Evolutionary conservation across 495 filamentous ascomycete genomes (phyloP), one percentile per base, ranked within the genome.

Genomic region (Aspergillus ostianus): DNA sequence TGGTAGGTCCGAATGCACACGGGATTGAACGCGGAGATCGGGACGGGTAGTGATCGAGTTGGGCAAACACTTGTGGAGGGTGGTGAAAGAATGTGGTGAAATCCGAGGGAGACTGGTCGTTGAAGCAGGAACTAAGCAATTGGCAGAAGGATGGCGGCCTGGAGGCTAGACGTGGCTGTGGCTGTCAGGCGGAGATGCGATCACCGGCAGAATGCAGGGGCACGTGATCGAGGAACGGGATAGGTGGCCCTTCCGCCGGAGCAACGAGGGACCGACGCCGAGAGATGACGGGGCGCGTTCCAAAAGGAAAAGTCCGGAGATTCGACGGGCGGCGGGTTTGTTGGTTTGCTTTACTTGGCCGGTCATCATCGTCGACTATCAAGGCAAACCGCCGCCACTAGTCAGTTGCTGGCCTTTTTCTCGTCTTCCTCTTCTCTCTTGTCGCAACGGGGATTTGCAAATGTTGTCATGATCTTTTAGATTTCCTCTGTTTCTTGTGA

Each of bases 161-260:
- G 23, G 23, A 26, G 23, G 23, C 23, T 26, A 32, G 29, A 32
- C 6, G 29, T 49, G 18, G 23, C 47, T 20, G 23, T 49, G 47
- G 47, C 47, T 10, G 29, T 32, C 29, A 32, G 29, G 29, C 29
- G 29, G 29, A 2, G 23, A 26, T 26, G 23, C 23, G 23, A 26
- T 26, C 23, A 26, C 23, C 23, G 23, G 23, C 23, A 26, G 30
- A 32, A 32, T 8, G 30, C 6, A 36, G 44, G 5, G 4, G 2
- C 64, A 67, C 59, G 61, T 64, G 65, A 64, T 50, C 19, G 12
- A 10, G 27, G 17, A 57, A 64, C 53, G 41, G 52, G 26, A 48
- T 58, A 65, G 61, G 63, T 68, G 66, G 65, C 65, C 46, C 57
- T 60, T 64, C 53, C 57, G 53, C 49, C 17, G 66, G 60, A 47